A percentile compares a stretch with the other conserved stretches of the same genome.
These are phyloP conservation scores for Plantago rigida DNA, from an alignment of 305 asterid species.

Conservation along the genomic window DNA sequence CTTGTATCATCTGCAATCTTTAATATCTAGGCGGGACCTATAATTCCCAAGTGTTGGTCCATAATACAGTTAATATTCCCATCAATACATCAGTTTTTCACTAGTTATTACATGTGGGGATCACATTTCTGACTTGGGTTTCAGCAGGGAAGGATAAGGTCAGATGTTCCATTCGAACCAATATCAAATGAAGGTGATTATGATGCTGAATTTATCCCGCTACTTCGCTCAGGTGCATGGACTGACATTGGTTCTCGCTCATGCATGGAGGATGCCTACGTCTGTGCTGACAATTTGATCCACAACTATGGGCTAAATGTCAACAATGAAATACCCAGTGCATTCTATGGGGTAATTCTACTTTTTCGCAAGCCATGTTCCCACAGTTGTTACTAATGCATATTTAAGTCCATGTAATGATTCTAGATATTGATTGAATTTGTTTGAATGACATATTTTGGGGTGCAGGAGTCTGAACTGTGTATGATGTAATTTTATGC, in stretches of 20 bases:
- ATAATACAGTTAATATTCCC: not conserved
- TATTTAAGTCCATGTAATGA: not conserved
- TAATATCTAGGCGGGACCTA: not conserved
- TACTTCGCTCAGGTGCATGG: constrained; percentile 89
- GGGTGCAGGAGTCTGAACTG: too few relatives aligned
- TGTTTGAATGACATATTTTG: not conserved
- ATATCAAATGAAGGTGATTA: constrained; percentile 36
- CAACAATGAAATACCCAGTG: constrained; percentile 41
- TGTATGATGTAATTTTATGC: too few relatives aligned
- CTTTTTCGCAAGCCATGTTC: constrained; percentile 1
- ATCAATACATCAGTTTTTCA: constrained; percentile 2
- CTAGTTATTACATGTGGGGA: not conserved
- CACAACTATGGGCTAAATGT: constrained; percentile 39
- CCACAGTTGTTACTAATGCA: not conserved
- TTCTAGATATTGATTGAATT: not conserved
- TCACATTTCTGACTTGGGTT: constrained; percentile 25
- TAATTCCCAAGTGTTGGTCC: not conserved
- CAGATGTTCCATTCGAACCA: constrained; percentile 36
- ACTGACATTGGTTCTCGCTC: constrained; percentile 76
- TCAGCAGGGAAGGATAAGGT: constrained; percentile 49
- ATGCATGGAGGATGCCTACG: constrained; percentile 75
- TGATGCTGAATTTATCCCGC: constrained; percentile 42
- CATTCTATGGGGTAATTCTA: constrained; percentile 80
- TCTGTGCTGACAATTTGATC: constrained; percentile 62
- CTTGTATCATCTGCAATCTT: not conserved